Base-by-base conservation (phyloP, 1,284 basidiomycete species). In the Polyporus tsugae region DNA sequence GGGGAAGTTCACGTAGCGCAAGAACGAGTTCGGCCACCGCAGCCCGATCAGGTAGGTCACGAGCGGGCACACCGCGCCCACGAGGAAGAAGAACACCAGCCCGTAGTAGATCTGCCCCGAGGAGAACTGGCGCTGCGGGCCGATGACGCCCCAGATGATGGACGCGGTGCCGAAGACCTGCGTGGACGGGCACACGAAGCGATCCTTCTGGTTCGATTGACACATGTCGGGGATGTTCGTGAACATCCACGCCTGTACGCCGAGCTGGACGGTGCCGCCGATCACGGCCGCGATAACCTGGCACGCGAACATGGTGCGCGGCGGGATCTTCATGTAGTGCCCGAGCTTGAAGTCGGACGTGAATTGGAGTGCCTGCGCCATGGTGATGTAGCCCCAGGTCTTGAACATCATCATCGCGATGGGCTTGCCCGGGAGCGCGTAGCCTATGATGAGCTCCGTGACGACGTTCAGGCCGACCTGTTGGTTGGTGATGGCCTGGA, bases 1-100 rank as follows among this genome's bases (percentile, higher is more conserved):
- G 36, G 94, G 93, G 66, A 94, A 86, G 81, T 94, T 94, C 78
- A 94, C 82, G 77, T 91, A 94, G 68, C 90, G 85, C 85, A 89
- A 88, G 80, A 88, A 85, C 49, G 78, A 79, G 73, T 83, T 82
- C 65, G 82, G 86, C 80, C 79, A 86, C 67, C 70, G 71, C 59
- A 71, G 70, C 66, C 75, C 71, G 75, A 77, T 70, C 69, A 80
- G 25, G 78, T 80, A 87, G 35, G 79, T 75, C 25, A 76, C 69
- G 55, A 82, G 49, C 4, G 86, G 86, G 33, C 75, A 74, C 52
- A 83, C 36, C 17, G 82, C 82, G 35, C 84, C 86, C 35, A 84
- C 66, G 67, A 87, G 77, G 82, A 87, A 87, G 80, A 85, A 86
- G 74, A 78, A 83, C 17, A 78, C 70, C 4, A 85, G 76, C 25